These are phyloP conservation scores for Imleria badia DNA, from an alignment of 768 basidiomycete genomes.

Conservation along the genomic window DNA sequence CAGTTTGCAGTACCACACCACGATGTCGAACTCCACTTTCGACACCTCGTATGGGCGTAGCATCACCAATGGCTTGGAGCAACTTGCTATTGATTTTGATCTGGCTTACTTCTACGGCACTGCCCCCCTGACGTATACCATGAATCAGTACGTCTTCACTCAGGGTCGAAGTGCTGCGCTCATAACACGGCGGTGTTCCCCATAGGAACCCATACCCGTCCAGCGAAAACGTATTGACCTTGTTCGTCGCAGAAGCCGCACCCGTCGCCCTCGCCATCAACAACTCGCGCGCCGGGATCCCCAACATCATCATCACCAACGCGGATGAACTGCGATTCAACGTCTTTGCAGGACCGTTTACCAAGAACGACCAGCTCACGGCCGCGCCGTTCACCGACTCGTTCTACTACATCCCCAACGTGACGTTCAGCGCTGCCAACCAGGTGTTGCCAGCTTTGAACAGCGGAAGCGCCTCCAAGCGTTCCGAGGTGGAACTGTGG, in stretches of 20 bases:
- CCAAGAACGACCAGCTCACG: conserved; percentile 78
- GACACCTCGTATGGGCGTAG: conserved; percentile 54
- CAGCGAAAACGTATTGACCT: conserved; percentile 55
- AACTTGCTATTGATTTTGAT: conserved; percentile 58
- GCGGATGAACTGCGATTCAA: conserved; percentile 67
- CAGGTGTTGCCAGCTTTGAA: conserved; percentile 56
- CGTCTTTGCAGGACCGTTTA: conserved; percentile 67
- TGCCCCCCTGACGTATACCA: conserved; percentile 74
- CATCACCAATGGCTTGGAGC: conserved; percentile 56
- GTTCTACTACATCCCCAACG: conserved; percentile 60
- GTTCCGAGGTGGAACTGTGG: conserved; percentile 26
- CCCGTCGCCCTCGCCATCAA: conserved; percentile 59
- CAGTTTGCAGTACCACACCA: conserved; percentile 62
- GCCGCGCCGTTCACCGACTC: conserved; percentile 66
- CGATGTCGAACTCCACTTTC: conserved; percentile 49
- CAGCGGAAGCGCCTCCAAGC: conserved; percentile 30
- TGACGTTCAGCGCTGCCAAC: conserved; percentile 50
- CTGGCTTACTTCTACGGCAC: conserved; percentile 63
- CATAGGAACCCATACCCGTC: conserved; percentile 62
- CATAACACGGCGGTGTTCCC: no score
- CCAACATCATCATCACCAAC: conserved; percentile 65
- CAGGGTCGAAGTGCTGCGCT: not conserved
- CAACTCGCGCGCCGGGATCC: conserved; percentile 58
- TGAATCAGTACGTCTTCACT: conserved; percentile 47
- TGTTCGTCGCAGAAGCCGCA: conserved; percentile 52